Evolutionary conservation across 192 early-diverging fungal genomes (phyloP).

Genomic region (Kickxella alabastrina): DNA sequence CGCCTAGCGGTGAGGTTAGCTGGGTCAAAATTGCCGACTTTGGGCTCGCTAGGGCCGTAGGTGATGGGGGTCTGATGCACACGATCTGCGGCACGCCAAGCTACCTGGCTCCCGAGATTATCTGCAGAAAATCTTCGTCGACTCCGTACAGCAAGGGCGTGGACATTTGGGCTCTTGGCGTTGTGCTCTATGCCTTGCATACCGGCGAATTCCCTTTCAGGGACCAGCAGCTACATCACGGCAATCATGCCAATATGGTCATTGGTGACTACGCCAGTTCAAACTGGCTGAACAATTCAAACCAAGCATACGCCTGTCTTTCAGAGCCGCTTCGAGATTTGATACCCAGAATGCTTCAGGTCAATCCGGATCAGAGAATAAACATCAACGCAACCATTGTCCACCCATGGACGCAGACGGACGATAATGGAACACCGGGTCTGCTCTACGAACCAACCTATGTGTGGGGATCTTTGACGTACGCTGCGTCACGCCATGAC

Average conservation of each 20-base stretch:
- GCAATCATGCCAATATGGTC: constrained; percentile 8
- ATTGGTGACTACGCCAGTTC: constrained; percentile 25
- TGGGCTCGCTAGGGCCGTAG: constrained; percentile 56
- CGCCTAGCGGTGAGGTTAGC: constrained; percentile 3
- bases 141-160: constrained; percentile 43
- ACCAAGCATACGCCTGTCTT: constrained; percentile 15
- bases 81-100: constrained; percentile 58
- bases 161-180: constrained; percentile 51
- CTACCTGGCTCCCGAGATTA: constrained; percentile 56
- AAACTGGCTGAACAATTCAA: constrained; percentile 14
- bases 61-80: constrained; percentile 44
- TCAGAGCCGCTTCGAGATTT: constrained; percentile 23
- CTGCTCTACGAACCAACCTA: constrained; percentile 13
- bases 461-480: constrained; percentile 31
- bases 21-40: constrained; percentile 62
- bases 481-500: not conserved
- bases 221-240: constrained; percentile 16
- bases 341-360: constrained; percentile 28
- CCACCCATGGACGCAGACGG: constrained; percentile 43
- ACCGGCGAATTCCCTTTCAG: constrained; percentile 44
- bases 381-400: constrained; percentile 26
- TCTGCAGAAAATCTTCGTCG: constrained; percentile 32
- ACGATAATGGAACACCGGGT: constrained; percentile 24
- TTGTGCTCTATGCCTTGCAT: constrained; percentile 46
- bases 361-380: constrained; percentile 20